Percentiles rank a stretch among this genome's conserved stretches.
Evolutionary conservation across 2,329 filamentous ascomycete genomes (phyloP).

Genomic region (Aspergillus amoenus): DNA sequence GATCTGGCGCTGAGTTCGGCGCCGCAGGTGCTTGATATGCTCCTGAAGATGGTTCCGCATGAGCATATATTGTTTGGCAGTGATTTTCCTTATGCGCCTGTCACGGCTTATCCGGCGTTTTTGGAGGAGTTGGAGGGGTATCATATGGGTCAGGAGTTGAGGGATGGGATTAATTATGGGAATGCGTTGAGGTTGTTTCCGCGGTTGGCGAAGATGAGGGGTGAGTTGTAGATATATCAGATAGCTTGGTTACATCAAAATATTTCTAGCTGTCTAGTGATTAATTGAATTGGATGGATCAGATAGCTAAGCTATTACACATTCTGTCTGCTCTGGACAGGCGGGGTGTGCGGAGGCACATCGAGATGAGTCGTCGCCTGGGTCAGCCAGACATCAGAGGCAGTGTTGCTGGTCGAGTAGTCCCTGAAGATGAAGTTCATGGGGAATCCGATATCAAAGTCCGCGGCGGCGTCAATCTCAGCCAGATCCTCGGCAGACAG

Average conservation of each 20-base stretch:
- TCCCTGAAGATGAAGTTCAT: no score
- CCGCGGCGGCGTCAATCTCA: background rate
- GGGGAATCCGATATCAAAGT: slow-evolving; percentile 4
- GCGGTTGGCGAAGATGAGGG: background rate
- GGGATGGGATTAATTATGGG: slow-evolving; percentile 22
- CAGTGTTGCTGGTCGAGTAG: no score
- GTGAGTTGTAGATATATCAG: no score
- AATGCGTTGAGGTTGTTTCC: slow-evolving; percentile 23
- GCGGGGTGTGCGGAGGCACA: no score
- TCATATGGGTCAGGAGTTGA: slow-evolving; percentile 20
- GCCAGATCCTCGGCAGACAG: background rate
- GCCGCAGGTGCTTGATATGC: slow-evolving; percentile 16
- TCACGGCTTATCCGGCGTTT: slow-evolving; percentile 23
- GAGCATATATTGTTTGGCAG: slow-evolving; percentile 17
- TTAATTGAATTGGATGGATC: no score
- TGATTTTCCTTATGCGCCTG: slow-evolving; percentile 29
- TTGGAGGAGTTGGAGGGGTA: slow-evolving; percentile 22
- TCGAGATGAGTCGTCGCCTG: no score
- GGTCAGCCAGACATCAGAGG: no score
- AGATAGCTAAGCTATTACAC: no score
- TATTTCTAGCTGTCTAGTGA: no score
- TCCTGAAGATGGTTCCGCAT: slow-evolving; percentile 8
- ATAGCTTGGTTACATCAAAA: no score
- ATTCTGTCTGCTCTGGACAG: no score
- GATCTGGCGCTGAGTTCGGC: slow-evolving; percentile 26